A percentile compares a stretch with the other conserved stretches of the same genome.
These are phyloP conservation scores for Eutrema heterophyllum DNA, from an alignment of 345 rosid species.

Conservation along the genomic window DNA sequence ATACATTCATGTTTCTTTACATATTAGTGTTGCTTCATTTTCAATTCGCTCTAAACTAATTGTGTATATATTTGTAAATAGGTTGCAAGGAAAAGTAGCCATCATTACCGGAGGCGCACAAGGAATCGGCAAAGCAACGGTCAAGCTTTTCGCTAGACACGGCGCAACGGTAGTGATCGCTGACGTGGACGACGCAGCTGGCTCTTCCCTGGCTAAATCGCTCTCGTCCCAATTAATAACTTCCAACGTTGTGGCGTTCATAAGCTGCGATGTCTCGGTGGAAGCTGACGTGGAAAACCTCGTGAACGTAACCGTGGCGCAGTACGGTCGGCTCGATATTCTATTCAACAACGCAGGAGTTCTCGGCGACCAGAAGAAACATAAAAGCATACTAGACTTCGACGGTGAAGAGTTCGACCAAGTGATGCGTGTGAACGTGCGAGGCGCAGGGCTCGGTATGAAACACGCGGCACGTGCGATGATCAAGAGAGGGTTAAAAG, in stretches of 20 bases:
- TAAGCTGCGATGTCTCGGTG: slow-evolving; percentile 61
- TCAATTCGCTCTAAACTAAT: background rate
- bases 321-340: slow-evolving; percentile 51
- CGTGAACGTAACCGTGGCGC: slow-evolving; percentile 44
- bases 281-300: slow-evolving; percentile 64
- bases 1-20: background rate
- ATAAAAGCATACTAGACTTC: slow-evolving; percentile 65
- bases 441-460: slow-evolving; percentile 61
- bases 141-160: slow-evolving; percentile 51
- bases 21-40: background rate
- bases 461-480: slow-evolving; percentile 82
- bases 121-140: slow-evolving; percentile 83
- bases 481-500: slow-evolving; percentile 46
- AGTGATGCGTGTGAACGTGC: slow-evolving; percentile 68
- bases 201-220: slow-evolving; percentile 43
- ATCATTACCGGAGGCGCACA: slow-evolving; percentile 78
- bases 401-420: slow-evolving; percentile 60
- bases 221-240: slow-evolving; percentile 23
- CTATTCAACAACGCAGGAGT: slow-evolving; percentile 84
- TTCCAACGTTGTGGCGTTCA: slow-evolving; percentile 33
- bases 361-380: slow-evolving; percentile 58
- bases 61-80: background rate
- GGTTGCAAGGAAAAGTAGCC: slow-evolving; percentile 79
- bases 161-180: slow-evolving; percentile 82
- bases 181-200: slow-evolving; percentile 54